Evolutionary conservation across 345 rosid species (phyloP).

Genomic region (Luvunga scandens): DNA sequence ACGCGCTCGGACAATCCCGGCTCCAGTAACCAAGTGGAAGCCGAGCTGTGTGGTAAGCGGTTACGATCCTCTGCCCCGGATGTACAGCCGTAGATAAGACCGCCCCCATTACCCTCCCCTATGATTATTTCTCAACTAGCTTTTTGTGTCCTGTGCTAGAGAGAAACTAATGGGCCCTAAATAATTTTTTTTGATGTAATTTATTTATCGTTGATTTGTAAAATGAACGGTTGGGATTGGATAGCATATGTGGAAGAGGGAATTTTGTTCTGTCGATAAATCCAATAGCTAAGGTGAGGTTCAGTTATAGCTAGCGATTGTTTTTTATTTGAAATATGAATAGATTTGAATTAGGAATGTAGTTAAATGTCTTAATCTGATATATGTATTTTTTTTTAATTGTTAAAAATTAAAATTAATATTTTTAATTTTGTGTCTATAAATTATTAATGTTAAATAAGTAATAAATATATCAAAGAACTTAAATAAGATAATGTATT

Average conservation of each 20-base stretch:
- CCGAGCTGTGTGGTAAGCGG: constrained; percentile 36
- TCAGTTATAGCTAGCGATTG: no score
- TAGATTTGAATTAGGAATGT: no score
- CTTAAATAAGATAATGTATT: no score
- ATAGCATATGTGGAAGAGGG: constrained; percentile 8
- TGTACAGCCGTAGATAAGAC: constrained; percentile 43
- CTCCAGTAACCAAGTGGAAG: constrained; percentile 28
- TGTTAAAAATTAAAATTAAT: no score
- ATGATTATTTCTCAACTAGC: constrained; percentile 6
- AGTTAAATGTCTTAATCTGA: no score
- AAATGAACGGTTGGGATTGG: constrained; percentile 28
- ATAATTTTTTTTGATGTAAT: not conserved
- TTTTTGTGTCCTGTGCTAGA: not conserved
- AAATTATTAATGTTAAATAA: no score
- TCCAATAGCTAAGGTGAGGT: not conserved
- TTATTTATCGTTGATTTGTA: constrained; percentile 15
- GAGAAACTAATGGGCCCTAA: constrained; percentile 8
- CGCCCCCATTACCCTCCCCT: not conserved
- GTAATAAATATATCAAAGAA: no score
- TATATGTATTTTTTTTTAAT: no score
- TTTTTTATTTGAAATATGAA: no score
- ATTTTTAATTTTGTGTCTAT: no score
- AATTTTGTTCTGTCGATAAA: constrained; percentile 9
- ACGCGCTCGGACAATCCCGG: constrained; percentile 38
- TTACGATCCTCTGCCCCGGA: constrained; percentile 37